A percentile compares a stretch with the other conserved stretches of the same genome.
These are phyloP conservation scores for Halteria grandinella DNA, from an alignment of 73 alveolate genomes.

Conservation along the genomic window DNA sequence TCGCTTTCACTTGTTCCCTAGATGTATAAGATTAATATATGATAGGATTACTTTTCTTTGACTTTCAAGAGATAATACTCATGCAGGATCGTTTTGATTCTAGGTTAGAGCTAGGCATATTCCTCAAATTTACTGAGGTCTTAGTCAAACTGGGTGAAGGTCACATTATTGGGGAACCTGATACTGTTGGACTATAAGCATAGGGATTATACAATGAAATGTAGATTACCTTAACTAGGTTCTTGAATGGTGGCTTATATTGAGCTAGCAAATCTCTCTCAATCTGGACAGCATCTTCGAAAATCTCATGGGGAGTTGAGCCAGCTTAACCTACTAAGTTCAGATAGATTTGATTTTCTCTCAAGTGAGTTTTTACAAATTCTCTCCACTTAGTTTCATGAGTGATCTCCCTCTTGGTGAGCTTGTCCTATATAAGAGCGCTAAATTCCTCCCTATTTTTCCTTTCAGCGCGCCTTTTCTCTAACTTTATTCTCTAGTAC, in stretches of 20 bases:
- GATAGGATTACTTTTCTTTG: slow-evolving; percentile 29
- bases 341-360: slow-evolving; percentile 76
- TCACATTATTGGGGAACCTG: slow-evolving; percentile 37
- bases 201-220: background rate
- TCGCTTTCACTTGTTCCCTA: slow-evolving; percentile 46
- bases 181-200: slow-evolving; percentile 21
- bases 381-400: slow-evolving; percentile 79
- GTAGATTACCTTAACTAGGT: slow-evolving; percentile 63
- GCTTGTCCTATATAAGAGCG: slow-evolving; percentile 68
- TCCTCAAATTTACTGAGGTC: background rate
- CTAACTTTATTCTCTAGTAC: slow-evolving; percentile 64
- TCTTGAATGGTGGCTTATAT: slow-evolving; percentile 72
- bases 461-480: slow-evolving; percentile 74
- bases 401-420: slow-evolving; percentile 71
- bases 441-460: slow-evolving; percentile 85
- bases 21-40: background rate
- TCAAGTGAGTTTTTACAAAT: slow-evolving; percentile 52
- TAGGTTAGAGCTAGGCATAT: background rate
- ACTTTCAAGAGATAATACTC: slow-evolving; percentile 45
- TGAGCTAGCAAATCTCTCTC: slow-evolving; percentile 74
- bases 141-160: slow-evolving; percentile 5
- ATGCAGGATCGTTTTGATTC: slow-evolving; percentile 12
- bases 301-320: slow-evolving; percentile 82
- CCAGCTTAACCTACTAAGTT: slow-evolving; percentile 83
- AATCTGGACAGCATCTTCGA: slow-evolving; percentile 70